Percentiles rank a stretch among this genome's conserved stretches.
These are phyloP conservation scores for Kluyveromyces sp. DNA, from an alignment of 1,139 yeast genomes.

Conservation along the genomic window DNA sequence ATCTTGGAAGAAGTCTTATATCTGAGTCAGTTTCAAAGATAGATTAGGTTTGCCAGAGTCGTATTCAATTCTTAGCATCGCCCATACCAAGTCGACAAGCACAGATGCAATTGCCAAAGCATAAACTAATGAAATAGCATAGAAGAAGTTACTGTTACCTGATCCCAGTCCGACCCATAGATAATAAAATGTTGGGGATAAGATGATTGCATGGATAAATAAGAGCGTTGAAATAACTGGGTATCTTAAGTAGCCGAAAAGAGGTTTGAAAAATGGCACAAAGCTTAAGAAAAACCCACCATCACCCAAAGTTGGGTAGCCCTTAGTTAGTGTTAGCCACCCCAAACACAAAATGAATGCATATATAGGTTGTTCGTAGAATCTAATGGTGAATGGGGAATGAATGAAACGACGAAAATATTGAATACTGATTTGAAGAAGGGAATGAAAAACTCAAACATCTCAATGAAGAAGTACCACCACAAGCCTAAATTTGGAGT, in stretches of 20 bases:
- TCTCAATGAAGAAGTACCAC: slow-evolving; percentile 98
- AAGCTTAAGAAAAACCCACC: slow-evolving; percentile 60
- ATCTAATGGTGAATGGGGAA: slow-evolving; percentile 70
- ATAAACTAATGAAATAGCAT: slow-evolving; percentile 83
- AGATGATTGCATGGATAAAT: slow-evolving; percentile 42
- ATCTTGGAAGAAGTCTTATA: slow-evolving; percentile 9
- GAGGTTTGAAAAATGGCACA: slow-evolving; percentile 47
- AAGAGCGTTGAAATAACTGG: slow-evolving; percentile 38
- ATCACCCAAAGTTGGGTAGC: slow-evolving; percentile 88
- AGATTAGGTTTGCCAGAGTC: slow-evolving; percentile 33
- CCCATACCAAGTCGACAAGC: slow-evolving; percentile 77
- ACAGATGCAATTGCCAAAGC: slow-evolving; percentile 64
- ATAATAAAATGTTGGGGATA: slow-evolving; percentile 86
- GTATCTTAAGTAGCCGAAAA: slow-evolving; percentile 38
- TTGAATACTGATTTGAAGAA: slow-evolving; percentile 83
- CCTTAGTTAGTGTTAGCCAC: slow-evolving; percentile 64
- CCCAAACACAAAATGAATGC: slow-evolving; percentile 57
- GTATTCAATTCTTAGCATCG: slow-evolving; percentile 64
- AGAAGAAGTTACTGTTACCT: slow-evolving; percentile 93
- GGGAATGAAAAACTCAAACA: slow-evolving; percentile 81
- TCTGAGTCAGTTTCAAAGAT: slow-evolving; percentile 29
- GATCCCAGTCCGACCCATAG: slow-evolving; percentile 93
- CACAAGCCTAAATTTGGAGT: slow-evolving; percentile 72
- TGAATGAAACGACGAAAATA: slow-evolving; percentile 58
- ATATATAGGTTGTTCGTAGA: slow-evolving; percentile 57